Evolutionary conservation across 202 grass and related monocot species (phyloP), one percentile per base, ranked within the genome.

Genomic region (Saccharum hybrid): DNA sequence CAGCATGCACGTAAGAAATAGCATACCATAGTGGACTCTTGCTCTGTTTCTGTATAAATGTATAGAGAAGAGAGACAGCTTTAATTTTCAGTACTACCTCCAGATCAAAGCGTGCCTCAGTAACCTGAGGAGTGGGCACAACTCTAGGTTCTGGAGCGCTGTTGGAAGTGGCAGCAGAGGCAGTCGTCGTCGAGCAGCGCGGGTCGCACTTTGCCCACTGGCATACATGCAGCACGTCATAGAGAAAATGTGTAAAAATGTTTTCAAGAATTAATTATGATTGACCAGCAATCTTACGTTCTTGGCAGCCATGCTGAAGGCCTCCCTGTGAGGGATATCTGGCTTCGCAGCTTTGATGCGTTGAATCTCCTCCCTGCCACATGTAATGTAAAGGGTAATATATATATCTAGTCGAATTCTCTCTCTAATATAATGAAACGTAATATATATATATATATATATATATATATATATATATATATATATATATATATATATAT

Each of bases 241-340:
- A 19, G 11, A 80, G 13, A 57, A 11, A 54, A 52, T 66, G 68
- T 68, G 46, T 56, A 13, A 16, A 37, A 40, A 39, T 80, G 22
- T 2, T 23, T 39, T 38, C 12, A 4, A 28, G 16, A 21, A 74
- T 72, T 30, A 30, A 18, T 4, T 4, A 42, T 5, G 18, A 10
- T 5, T 15, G 18, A 8, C 6, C 21, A 39, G 34, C 26, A 28
- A 52, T 66, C 88, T 90, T 95, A 98, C 95, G 79, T 98, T 98
- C 87, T 98, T 98, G 46, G 95, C 92, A 78, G 95, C 95, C 92
- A 93, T 98, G 89, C 95, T 98, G 82, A 98, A 98, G 80, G 95
- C 95, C 78, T 98, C 95, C 85, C 95, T 90, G 77, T 98, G 95
- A 81, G 92, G 95, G 49, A 95, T 98, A 52, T 94, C 90, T 80